Conservation (phyloP, 1,284 basidiomycete genomes). For the Phellopilus nigrolimitatus region DNA sequence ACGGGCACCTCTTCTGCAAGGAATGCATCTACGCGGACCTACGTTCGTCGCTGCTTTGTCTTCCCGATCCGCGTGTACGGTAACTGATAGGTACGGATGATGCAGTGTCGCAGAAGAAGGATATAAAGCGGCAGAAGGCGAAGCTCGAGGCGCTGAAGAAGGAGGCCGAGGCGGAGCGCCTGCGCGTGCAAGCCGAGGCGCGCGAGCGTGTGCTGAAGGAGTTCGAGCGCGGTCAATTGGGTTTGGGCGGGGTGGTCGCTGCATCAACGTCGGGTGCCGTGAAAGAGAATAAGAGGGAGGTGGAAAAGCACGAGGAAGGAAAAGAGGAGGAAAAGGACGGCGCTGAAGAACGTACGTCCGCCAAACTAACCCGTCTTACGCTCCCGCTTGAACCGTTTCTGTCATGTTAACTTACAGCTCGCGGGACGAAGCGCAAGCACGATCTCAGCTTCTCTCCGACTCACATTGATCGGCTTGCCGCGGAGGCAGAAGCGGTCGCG, state of each 20-base stretch:
- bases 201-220: slow-evolving; percentile 81
- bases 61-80: slow-evolving; percentile 13
- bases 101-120: slow-evolving; percentile 80
- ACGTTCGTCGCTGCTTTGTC: slow-evolving; percentile 38
- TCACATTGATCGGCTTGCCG: slow-evolving; percentile 64
- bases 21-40: slow-evolving; percentile 81
- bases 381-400: background rate
- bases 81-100: slow-evolving; percentile 8
- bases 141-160: slow-evolving; percentile 67
- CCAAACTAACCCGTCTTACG: background rate
- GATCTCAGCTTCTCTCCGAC: slow-evolving; percentile 56
- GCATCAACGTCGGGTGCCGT: slow-evolving; percentile 35
- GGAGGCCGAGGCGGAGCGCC: slow-evolving; percentile 72
- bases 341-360: slow-evolving; percentile 34
- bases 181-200: slow-evolving; percentile 62
- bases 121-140: slow-evolving; percentile 81
- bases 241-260: slow-evolving; percentile 37
- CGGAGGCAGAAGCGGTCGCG: slow-evolving; percentile 82
- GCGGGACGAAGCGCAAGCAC: slow-evolving; percentile 71
- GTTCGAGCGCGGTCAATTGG: slow-evolving; percentile 82
- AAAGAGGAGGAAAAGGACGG: slow-evolving; percentile 19
- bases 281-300: slow-evolving; percentile 14
- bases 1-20: slow-evolving; percentile 89
- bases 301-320: background rate
- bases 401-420: slow-evolving; percentile 33